phyloP scores from a whole-genome alignment of 225 moss, liverwort and hornwort species.

The Pseudoscleropodium purum region DNA sequence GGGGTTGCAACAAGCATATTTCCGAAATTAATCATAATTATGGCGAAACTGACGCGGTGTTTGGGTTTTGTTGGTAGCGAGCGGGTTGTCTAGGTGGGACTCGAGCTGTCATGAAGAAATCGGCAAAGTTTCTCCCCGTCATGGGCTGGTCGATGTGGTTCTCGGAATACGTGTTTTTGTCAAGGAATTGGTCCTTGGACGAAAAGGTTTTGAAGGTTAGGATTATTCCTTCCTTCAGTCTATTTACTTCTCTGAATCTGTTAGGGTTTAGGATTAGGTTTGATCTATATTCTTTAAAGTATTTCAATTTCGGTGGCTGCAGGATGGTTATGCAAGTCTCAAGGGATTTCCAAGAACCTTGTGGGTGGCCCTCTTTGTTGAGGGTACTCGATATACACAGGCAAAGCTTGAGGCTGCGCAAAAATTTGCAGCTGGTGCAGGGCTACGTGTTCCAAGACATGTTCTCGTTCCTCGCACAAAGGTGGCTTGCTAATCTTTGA shows the following conservation, averaged over 20 bases:
- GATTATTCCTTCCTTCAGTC: neutral
- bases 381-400: slow-evolving; percentile 89
- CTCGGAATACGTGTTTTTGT: slow-evolving; percentile 88
- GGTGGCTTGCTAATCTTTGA: slow-evolving; percentile 15
- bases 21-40: neutral
- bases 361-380: slow-evolving; percentile 98
- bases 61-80: slow-evolving; percentile 45
- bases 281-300: neutral
- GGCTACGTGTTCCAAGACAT: slow-evolving; percentile 69
- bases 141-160: slow-evolving; percentile 99
- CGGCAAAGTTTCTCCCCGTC: slow-evolving; percentile 78
- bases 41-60: neutral
- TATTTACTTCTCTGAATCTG: neutral
- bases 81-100: slow-evolving; percentile 88
- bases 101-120: slow-evolving; percentile 96
- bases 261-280: neutral
- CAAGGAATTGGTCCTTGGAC: slow-evolving; percentile 81
- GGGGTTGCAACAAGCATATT: neutral
- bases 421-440: slow-evolving; percentile 63
- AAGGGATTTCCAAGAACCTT: slow-evolving; percentile 88
- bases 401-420: slow-evolving; percentile 82
- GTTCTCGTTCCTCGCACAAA: slow-evolving; percentile 99
- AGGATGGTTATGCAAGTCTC: slow-evolving; percentile 69
- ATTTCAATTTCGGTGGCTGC: slow-evolving; percentile 5
- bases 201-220: slow-evolving; percentile 73